A percentile compares a stretch with the other conserved stretches of the same genome.
phyloP scores from a whole-genome alignment of 2,329 filamentous ascomycete genomes.

The Pseudocercospora eumusae region DNA sequence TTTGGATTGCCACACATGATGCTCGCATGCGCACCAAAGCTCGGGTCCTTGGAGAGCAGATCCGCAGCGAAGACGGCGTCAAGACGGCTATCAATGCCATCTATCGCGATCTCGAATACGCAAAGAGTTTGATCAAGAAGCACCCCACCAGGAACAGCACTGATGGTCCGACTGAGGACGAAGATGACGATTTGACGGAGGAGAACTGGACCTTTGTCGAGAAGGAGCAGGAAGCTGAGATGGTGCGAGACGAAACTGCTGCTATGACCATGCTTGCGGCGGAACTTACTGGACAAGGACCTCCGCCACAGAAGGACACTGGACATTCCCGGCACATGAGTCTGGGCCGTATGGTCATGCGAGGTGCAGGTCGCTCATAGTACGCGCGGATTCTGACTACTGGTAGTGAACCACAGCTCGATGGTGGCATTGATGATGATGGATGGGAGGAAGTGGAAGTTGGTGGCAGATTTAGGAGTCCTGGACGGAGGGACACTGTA shows the following conservation, averaged over 20 bases:
- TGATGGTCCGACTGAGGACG: constrained; percentile 29
- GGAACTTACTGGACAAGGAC: background rate
- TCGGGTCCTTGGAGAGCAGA: constrained; percentile 76
- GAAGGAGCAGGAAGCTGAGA: constrained; percentile 53
- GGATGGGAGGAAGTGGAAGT: background rate
- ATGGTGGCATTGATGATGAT: background rate
- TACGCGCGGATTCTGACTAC: constrained; percentile 5
- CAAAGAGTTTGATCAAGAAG: constrained; percentile 73
- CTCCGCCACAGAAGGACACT: background rate
- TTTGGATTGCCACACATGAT: constrained; percentile 90
- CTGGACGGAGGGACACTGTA: background rate
- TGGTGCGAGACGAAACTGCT: constrained; percentile 8
- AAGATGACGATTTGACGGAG: constrained; percentile 34
- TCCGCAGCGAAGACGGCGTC: constrained; percentile 90
- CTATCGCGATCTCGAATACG: constrained; percentile 93
- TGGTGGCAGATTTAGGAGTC: background rate
- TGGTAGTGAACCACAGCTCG: background rate
- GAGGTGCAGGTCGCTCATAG: constrained; percentile 16
- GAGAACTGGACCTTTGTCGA: constrained; percentile 81
- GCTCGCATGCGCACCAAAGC: constrained; percentile 91
- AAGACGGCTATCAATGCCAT: constrained; percentile 85
- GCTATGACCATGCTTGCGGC: constrained; percentile 2
- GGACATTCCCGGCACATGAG: constrained; percentile 12
- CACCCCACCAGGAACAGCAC: constrained; percentile 10
- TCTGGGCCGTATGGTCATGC: constrained; percentile 13